Percentiles rank a stretch among this genome's conserved stretches.
Conservation (phyloP, 2,329 filamentous ascomycete species). For the Cladophialophora exuberans region DNA sequence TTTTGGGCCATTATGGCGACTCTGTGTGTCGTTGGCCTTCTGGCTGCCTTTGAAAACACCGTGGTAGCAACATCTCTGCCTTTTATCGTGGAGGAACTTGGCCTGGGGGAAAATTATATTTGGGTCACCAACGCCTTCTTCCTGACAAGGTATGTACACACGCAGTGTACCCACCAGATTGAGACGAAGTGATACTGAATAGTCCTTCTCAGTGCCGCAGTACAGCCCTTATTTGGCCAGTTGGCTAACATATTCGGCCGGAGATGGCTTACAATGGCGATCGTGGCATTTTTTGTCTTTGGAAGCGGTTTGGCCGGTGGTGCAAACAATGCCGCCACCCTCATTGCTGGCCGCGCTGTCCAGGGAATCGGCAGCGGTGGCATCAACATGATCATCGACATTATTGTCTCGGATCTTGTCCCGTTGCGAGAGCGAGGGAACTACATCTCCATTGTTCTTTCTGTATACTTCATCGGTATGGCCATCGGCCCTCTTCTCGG, state of each 20-base stretch:
- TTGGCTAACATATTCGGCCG: constrained; percentile 57
- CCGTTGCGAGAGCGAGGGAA: constrained; percentile 35
- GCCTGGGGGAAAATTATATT: constrained; percentile 38
- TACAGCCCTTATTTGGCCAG: constrained; percentile 45
- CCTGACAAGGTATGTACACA: constrained; percentile 24
- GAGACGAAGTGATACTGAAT: constrained; percentile 45
- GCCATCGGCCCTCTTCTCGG: constrained; percentile 49
- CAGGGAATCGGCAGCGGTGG: constrained; percentile 58
- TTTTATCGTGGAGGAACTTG: constrained; percentile 40
- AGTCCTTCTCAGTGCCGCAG: not conserved
- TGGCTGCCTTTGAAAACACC: constrained; percentile 42
- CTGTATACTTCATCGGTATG: constrained; percentile 43
- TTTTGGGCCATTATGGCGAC: constrained; percentile 12
- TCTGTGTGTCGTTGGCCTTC: constrained; percentile 32
- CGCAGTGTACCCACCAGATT: constrained; percentile 21
- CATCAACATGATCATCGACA: constrained; percentile 47
- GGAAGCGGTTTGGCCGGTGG: constrained; percentile 57
- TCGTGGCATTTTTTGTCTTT: constrained; percentile 53
- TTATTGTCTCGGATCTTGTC: constrained; percentile 54
- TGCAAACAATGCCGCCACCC: constrained; percentile 40
- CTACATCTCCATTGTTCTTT: constrained; percentile 35
- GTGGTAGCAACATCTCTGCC: constrained; percentile 47
- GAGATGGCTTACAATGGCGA: constrained; percentile 44
- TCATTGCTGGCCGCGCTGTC: constrained; percentile 61
- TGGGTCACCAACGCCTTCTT: constrained; percentile 39